Base-by-base conservation (phyloP, 192 early-diverging fungal genomes). In the Phlyctochytrium bullatum region DNA sequence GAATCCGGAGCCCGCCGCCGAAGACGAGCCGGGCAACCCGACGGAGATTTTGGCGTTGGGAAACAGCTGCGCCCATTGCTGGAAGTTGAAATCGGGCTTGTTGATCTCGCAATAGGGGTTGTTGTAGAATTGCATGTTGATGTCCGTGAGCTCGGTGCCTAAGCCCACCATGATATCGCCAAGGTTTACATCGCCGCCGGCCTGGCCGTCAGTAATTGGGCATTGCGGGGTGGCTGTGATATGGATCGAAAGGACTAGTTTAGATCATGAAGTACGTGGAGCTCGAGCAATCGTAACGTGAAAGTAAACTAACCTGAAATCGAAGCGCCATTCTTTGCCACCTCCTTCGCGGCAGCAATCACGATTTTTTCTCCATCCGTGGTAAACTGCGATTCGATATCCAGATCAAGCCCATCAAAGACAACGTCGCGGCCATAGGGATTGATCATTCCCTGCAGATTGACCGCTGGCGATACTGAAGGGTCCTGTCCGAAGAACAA, bases 81-180 rank as follows among this genome's bases (percentile, higher is more conserved):
- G 10, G 40, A 50, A 50, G 40, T n/a, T 50, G 40, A n/a, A 50
- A n/a, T 10, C 40, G 40, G 40, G 40, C 12, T n/a, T 50, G n/a
- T 50, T 50, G 40, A 50, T 10, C 40, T 50, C 40, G 40, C 40
- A 50, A 50, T 10, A 50, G 12, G 40, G 40, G 40, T 50, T 50
- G 40, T 50, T 50, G 40, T 50, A 50, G 40, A 50, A 50, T n/a
- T 50, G 40, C 10, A 50, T 50, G 40, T 50, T 50, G 12, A 50
- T 50, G n/a, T 14, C 10, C 12, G 10, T n/a, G 40, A 14, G n/a
- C 40, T 10, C 40, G 40, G 40, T 14, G 40, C 12, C n/a, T n/a
- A 50, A 10, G 40, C 40, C 40, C 10, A 50, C 12, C n/a, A n/a
- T n/a, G 40, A 50, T 14, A n/a, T 10, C n/a, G 40, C 40, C 40